These are phyloP conservation scores for Asterophora lycoperdoides DNA, from an alignment of 768 basidiomycete species.

Conservation along the genomic window DNA sequence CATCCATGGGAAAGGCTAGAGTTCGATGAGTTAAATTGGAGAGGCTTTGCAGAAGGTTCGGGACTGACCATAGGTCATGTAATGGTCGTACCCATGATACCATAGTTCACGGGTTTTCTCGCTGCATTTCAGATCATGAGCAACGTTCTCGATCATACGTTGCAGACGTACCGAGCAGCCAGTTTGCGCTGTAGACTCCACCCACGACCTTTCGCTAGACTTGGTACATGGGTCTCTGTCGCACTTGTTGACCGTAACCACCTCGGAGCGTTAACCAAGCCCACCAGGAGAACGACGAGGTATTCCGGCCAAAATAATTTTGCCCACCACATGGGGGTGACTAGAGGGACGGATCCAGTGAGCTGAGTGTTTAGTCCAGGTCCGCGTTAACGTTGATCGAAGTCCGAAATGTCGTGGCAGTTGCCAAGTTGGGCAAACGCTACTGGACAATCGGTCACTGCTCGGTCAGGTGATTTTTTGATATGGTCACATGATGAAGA, in stretches of 20 bases:
- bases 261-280: slow-evolving; percentile 32
- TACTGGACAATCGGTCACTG: neutral
- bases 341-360: slow-evolving; percentile 1
- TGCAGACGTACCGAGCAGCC: slow-evolving; percentile 44
- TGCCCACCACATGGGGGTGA: slow-evolving; percentile 45
- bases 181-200: slow-evolving; percentile 61
- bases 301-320: slow-evolving; percentile 50
- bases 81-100: slow-evolving; percentile 87
- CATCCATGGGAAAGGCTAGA: slow-evolving; percentile 80
- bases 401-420: slow-evolving; percentile 29
- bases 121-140: slow-evolving; percentile 31
- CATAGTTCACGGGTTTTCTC: slow-evolving; percentile 73
- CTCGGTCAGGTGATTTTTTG: slow-evolving; percentile 3
- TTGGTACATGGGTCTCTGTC: slow-evolving; percentile 25
- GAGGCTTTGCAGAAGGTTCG: neutral
- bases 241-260: slow-evolving; percentile 30
- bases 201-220: slow-evolving; percentile 27
- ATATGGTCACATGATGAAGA: slow-evolving; percentile 3
- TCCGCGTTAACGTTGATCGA: neutral
- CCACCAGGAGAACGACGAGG: slow-evolving; percentile 36
- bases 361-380: neutral
- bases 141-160: neutral
- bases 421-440: neutral
- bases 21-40: slow-evolving; percentile 15
- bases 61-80: slow-evolving; percentile 75